Percentiles rank a stretch among this genome's conserved stretches.
Conservation (phyloP, 2,329 filamentous ascomycete genomes). For the Fusarium graminum region DNA sequence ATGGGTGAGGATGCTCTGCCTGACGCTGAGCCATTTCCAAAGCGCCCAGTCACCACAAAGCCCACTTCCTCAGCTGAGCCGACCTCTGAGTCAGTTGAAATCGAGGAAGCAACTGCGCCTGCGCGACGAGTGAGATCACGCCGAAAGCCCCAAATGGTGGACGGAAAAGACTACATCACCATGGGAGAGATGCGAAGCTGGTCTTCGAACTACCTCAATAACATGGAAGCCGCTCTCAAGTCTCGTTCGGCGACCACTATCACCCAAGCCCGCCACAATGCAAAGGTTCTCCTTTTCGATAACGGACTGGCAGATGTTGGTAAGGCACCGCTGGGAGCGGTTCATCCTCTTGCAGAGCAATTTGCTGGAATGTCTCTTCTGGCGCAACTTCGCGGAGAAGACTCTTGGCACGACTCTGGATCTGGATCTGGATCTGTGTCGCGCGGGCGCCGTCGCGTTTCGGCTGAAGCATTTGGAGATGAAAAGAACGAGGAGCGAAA, state of each 20-base stretch:
- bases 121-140: conserved; percentile 46
- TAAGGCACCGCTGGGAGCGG: conserved; percentile 40
- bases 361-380: conserved; percentile 62
- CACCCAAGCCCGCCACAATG: conserved; percentile 58
- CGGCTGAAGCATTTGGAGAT: conserved; percentile 60
- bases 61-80: conserved; percentile 28
- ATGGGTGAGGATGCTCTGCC: conserved; percentile 56
- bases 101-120: conserved; percentile 37
- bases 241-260: conserved; percentile 44
- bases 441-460: conserved; percentile 57
- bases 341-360: conserved; percentile 59
- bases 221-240: conserved; percentile 64
- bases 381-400: conserved; percentile 48
- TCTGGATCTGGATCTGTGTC: conserved; percentile 18
- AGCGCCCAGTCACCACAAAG: conserved; percentile 36
- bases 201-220: conserved; percentile 61
- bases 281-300: conserved; percentile 49
- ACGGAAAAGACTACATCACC: conserved; percentile 53
- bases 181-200: conserved; percentile 57
- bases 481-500: conserved; percentile 54
- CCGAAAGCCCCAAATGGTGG: conserved; percentile 50
- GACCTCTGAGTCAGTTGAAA: conserved; percentile 45
- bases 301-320: conserved; percentile 53
- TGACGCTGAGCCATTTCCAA: conserved; percentile 55
- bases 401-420: conserved; percentile 38